Evolutionary conservation across 805 yeast species (phyloP).

Genomic region (Ogataea nakhonphanomensis): DNA sequence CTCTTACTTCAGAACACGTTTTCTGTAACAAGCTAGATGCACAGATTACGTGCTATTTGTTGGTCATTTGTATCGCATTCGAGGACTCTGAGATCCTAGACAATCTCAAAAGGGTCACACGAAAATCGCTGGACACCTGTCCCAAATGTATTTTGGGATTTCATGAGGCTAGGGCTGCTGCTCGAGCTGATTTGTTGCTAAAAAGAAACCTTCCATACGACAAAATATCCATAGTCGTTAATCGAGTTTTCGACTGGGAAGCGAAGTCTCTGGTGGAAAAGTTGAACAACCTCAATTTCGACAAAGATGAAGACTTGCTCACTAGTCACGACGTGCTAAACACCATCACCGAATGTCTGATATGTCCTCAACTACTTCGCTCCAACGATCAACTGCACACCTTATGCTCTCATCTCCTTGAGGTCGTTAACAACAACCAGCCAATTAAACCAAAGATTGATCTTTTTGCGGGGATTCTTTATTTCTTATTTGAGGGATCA

Average conservation of each 20-base stretch:
- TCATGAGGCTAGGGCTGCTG: slow-evolving; percentile 48
- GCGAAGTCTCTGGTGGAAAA: slow-evolving; percentile 17
- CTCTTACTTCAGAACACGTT: slow-evolving; percentile 36
- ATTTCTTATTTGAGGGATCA: slow-evolving; percentile 53
- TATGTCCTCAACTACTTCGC: slow-evolving; percentile 51
- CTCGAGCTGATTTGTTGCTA: slow-evolving; percentile 50
- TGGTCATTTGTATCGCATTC: slow-evolving; percentile 43
- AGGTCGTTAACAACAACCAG: slow-evolving; percentile 20
- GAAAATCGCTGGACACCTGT: slow-evolving; percentile 44
- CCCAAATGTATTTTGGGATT: slow-evolving; percentile 51
- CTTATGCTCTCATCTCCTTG: slow-evolving; percentile 37
- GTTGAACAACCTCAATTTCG: slow-evolving; percentile 16
- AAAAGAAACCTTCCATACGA: slow-evolving; percentile 38
- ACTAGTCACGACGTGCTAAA: slow-evolving; percentile 31
- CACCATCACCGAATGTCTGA: slow-evolving; percentile 45
- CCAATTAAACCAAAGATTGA: slow-evolving; percentile 12
- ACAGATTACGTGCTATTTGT: slow-evolving; percentile 50
- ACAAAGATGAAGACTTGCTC: slow-evolving; percentile 20
- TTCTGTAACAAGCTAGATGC: slow-evolving; percentile 55
- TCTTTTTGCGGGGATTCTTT: slow-evolving; percentile 50
- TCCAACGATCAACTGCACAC: slow-evolving; percentile 33
- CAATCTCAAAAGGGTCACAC: slow-evolving; percentile 10
- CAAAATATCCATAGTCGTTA: slow-evolving; percentile 21
- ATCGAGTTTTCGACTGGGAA: slow-evolving; percentile 27
- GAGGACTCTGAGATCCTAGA: slow-evolving; percentile 15